Evolutionary conservation across 1,284 basidiomycete species (phyloP).

Genomic region (Amanita bisporigera): DNA sequence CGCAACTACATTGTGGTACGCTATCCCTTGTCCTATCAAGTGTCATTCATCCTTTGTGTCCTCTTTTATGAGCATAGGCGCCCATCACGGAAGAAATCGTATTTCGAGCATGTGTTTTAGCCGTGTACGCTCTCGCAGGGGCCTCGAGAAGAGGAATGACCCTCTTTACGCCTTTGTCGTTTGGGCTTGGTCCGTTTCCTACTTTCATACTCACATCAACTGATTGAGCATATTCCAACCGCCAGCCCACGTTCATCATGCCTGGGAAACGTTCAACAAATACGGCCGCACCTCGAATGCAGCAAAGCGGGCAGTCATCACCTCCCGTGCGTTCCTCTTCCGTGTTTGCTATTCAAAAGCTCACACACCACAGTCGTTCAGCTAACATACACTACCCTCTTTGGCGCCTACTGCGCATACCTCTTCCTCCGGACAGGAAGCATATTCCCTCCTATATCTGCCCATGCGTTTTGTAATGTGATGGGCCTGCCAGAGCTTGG

Average conservation of each 20-base stretch:
- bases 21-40: slow-evolving; percentile 22
- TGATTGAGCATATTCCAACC: neutral
- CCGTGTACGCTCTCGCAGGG: slow-evolving; percentile 74
- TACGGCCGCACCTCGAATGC: slow-evolving; percentile 70
- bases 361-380: slow-evolving; percentile 70
- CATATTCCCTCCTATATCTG: slow-evolving; percentile 63
- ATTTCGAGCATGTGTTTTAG: slow-evolving; percentile 86
- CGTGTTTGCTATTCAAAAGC: neutral
- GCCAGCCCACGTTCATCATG: slow-evolving; percentile 91
- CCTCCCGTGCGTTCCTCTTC: slow-evolving; percentile 57
- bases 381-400: slow-evolving; percentile 87
- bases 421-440: slow-evolving; percentile 84
- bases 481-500: slow-evolving; percentile 83
- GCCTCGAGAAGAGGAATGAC: slow-evolving; percentile 64
- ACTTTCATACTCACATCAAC: neutral
- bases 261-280: slow-evolving; percentile 80
- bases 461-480: slow-evolving; percentile 92
- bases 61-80: slow-evolving; percentile 54
- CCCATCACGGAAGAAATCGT: slow-evolving; percentile 94
- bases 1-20: slow-evolving; percentile 84
- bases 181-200: slow-evolving; percentile 75
- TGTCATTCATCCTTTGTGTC: slow-evolving; percentile 6
- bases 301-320: slow-evolving; percentile 61
- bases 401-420: slow-evolving; percentile 89
- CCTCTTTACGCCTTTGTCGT: slow-evolving; percentile 84